Evolutionary conservation across 2,329 filamentous ascomycete genomes (phyloP).

Genomic region (Rutstroemia sydowiana): DNA sequence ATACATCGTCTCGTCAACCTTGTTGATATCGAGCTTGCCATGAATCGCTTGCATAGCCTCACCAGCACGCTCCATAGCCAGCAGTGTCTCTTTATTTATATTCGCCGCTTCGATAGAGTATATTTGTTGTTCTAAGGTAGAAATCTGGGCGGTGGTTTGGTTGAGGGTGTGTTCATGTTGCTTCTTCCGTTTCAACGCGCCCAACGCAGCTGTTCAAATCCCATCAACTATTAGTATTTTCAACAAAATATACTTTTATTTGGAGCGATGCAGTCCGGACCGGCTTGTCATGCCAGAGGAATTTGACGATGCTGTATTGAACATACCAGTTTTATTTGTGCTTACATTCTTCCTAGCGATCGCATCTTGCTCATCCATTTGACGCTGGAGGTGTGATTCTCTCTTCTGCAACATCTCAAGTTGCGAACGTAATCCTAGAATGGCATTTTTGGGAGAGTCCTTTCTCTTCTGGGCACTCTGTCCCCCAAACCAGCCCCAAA

Average conservation of each 20-base stretch:
- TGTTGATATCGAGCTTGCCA: slow-evolving; percentile 81
- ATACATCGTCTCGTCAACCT: slow-evolving; percentile 92
- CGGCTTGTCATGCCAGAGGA: neutral
- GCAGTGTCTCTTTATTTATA: slow-evolving; percentile 94
- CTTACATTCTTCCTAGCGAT: slow-evolving; percentile 83
- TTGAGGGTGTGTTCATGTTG: slow-evolving; percentile 84
- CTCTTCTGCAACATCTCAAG: slow-evolving; percentile 97
- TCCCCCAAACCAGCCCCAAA: slow-evolving; percentile 91
- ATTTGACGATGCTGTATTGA: neutral
- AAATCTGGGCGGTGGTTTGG: slow-evolving; percentile 83
- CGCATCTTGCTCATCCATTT: slow-evolving; percentile 88
- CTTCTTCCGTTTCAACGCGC: slow-evolving; percentile 90
- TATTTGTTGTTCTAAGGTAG: slow-evolving; percentile 89
- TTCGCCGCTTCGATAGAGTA: slow-evolving; percentile 96
- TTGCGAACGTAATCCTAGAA: slow-evolving; percentile 78
- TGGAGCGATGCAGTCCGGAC: neutral
- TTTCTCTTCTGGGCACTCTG: slow-evolving; percentile 76
- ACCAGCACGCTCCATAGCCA: slow-evolving; percentile 87
- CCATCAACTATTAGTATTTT: neutral
- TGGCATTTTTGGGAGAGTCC: slow-evolving; percentile 94
- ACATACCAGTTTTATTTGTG: slow-evolving; percentile 83
- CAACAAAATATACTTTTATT: neutral
- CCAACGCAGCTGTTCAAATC: slow-evolving; percentile 65
- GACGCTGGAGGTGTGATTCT: slow-evolving; percentile 80
- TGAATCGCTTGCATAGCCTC: slow-evolving; percentile 92